phyloP scores from a whole-genome alignment of 202 grass and related monocot genomes.

The Panicum hallii region DNA sequence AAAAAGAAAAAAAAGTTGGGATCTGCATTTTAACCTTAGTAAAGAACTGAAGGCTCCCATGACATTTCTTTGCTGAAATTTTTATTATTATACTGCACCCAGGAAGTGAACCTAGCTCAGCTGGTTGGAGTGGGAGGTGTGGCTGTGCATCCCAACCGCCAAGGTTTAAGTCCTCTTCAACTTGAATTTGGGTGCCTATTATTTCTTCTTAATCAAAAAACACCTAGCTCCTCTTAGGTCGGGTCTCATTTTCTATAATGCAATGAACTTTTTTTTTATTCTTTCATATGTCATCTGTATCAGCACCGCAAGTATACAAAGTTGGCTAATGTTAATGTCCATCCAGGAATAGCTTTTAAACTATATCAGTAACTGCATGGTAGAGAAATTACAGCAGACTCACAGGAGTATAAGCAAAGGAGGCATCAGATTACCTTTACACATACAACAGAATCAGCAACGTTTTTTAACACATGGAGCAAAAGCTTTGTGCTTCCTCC shows the following conservation, averaged over 20 bases:
- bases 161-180: no score
- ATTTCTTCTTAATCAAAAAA: no score
- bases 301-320: neutral
- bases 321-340: neutral
- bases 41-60: neutral
- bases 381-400: constrained; percentile 14
- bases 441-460: constrained; percentile 47
- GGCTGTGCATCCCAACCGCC: no score
- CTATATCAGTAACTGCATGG: neutral
- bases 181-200: no score
- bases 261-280: neutral
- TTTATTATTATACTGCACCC: neutral
- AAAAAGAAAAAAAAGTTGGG: neutral
- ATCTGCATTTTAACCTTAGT: neutral
- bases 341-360: neutral
- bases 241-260: no score
- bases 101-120: neutral
- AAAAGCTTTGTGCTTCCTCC: constrained; percentile 54
- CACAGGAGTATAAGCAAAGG: constrained; percentile 22
- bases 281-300: neutral
- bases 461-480: constrained; percentile 47
- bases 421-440: constrained; percentile 61
- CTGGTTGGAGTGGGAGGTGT: no score
- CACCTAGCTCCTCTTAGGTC: no score
- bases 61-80: neutral